phyloP scores from a whole-genome alignment of 208 protist species.

The Acanthamoeba sp. region DNA sequence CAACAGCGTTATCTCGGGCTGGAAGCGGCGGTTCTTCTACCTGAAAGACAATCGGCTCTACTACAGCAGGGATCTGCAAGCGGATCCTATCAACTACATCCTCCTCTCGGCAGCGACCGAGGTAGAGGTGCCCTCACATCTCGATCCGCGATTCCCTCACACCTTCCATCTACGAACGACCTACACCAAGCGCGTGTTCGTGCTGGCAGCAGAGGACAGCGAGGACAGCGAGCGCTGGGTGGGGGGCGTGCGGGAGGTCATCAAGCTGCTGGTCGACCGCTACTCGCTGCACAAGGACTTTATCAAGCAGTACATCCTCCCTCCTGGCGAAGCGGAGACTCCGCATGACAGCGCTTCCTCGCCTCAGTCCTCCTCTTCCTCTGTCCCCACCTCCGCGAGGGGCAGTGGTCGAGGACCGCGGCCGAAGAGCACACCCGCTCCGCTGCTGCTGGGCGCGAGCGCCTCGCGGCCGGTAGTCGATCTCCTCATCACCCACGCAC shows the following conservation, averaged over 20 bases:
- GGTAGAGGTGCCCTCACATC: neutral
- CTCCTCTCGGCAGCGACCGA: neutral
- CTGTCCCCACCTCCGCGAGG: neutral
- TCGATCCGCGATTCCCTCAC: constrained; percentile 35
- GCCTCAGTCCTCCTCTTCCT: neutral
- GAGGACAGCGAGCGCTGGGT: constrained; percentile 5
- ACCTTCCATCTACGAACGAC: neutral
- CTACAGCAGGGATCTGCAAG: neutral
- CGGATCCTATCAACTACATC: constrained; percentile 69
- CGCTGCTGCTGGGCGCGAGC: neutral
- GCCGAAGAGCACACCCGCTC: neutral
- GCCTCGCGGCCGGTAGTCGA: neutral
- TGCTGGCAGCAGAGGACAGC: neutral
- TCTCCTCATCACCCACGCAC: neutral
- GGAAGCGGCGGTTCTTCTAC: constrained; percentile 31
- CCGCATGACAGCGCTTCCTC: neutral
- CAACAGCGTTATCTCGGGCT: neutral
- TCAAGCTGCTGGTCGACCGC: constrained; percentile 32
- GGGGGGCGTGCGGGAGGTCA: constrained; percentile 8
- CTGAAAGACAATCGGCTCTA: constrained; percentile 65
- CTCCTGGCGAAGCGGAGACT: neutral
- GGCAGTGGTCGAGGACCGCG: neutral
- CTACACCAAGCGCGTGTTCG: constrained; percentile 39
- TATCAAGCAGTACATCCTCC: constrained; percentile 12
- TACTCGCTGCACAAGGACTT: constrained; percentile 67